phyloP scores from a whole-genome alignment of 768 basidiomycete genomes.

The Tulasnella sp. region DNA sequence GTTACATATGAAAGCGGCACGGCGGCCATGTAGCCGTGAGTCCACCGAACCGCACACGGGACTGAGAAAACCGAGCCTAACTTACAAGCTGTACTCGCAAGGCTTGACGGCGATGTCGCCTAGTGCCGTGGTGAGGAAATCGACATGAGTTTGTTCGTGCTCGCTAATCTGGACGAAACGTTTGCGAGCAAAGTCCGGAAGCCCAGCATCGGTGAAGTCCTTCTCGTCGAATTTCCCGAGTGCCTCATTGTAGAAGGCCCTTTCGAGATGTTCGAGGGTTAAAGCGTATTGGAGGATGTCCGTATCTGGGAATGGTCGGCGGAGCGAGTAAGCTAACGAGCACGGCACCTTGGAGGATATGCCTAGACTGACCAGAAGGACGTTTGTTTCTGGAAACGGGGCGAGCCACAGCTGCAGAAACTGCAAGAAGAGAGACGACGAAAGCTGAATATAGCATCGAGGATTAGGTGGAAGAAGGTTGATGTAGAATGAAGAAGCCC shows the following conservation, averaged over 20 bases:
- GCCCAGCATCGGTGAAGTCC: constrained; percentile 44
- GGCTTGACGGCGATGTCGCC: constrained; percentile 41
- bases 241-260: constrained; percentile 45
- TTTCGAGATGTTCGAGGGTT: constrained; percentile 49
- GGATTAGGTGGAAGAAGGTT: not conserved
- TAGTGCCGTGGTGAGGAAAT: constrained; percentile 40
- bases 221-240: constrained; percentile 47
- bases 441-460: not conserved
- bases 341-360: not conserved
- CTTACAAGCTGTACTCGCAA: constrained; percentile 47
- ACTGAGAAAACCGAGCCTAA: not conserved
- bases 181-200: constrained; percentile 42
- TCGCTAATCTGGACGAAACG: constrained; percentile 40
- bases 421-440: not conserved
- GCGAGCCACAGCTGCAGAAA: not conserved
- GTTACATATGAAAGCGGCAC: not conserved
- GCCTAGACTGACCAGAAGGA: not conserved
- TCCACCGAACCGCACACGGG: not conserved
- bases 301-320: not conserved
- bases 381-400: not conserved
- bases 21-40: not conserved
- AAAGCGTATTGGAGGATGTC: constrained; percentile 35
- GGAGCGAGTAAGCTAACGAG: not conserved
- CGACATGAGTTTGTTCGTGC: constrained; percentile 47
- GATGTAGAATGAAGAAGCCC: not conserved